Conservation (phyloP, 2,329 filamentous ascomycete genomes). For the Alternaria sp. region DNA sequence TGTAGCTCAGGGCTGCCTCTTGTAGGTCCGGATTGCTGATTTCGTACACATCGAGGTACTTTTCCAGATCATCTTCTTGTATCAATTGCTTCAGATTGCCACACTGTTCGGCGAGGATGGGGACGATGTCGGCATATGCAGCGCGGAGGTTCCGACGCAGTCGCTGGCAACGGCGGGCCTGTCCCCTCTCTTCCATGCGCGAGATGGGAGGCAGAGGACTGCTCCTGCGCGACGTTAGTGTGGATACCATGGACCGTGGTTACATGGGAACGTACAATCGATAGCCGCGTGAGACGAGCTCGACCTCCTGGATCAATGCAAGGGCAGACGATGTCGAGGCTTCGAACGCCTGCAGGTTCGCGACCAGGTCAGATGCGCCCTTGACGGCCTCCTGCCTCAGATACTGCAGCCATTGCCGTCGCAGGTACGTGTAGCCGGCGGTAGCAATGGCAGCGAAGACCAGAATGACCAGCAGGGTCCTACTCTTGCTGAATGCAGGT, state of each 20-base stretch:
- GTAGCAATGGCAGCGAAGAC: conserved; percentile 61
- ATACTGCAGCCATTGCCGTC: conserved; percentile 81
- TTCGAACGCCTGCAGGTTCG: conserved; percentile 81
- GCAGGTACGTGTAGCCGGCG: conserved; percentile 73
- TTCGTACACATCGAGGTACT: conserved; percentile 79
- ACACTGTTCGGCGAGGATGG: conserved; percentile 74
- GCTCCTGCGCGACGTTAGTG: conserved; percentile 64
- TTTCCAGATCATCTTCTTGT: conserved; percentile 82
- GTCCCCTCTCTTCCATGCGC: conserved; percentile 81
- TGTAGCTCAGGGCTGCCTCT: conserved; percentile 60
- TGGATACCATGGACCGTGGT: neutral
- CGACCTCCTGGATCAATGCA: conserved; percentile 90
- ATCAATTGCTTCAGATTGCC: conserved; percentile 73
- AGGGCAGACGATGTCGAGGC: conserved; percentile 76
- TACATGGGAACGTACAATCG: conserved; percentile 66
- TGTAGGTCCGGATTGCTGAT: conserved; percentile 55
- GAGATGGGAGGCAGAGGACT: conserved; percentile 90
- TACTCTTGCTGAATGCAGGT: conserved; percentile 62
- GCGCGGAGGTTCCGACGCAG: conserved; percentile 77
- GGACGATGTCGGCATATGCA: conserved; percentile 72
- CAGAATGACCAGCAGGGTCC: conserved; percentile 54
- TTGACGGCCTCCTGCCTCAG: conserved; percentile 76
- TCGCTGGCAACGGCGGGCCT: conserved; percentile 78
- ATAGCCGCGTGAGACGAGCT: conserved; percentile 90
- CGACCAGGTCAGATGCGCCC: conserved; percentile 71